These are phyloP conservation scores for Gastrodia elata DNA, from an alignment of 106 monocot genomes.

Conservation along the genomic window DNA sequence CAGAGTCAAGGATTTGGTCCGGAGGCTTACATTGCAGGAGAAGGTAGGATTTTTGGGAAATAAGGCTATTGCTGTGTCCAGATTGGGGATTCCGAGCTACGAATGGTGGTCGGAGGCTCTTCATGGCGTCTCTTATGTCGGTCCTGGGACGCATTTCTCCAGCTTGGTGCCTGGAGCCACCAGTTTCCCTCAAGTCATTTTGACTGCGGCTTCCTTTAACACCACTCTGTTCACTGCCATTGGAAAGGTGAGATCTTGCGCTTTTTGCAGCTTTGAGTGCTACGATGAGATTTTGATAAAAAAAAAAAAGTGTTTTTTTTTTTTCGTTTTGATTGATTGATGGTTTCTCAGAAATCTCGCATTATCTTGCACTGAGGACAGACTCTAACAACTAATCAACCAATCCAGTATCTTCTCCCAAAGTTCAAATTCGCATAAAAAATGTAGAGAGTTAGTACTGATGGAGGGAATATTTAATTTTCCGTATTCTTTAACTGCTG, in stretches of 20 bases:
- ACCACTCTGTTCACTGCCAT: constrained; percentile 51
- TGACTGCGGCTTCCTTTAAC: constrained; percentile 76
- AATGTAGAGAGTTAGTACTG: too few relatives aligned
- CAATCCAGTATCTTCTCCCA: too few relatives aligned
- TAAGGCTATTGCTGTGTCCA: constrained; percentile 30
- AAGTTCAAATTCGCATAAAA: too few relatives aligned
- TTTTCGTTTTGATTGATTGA: neutral
- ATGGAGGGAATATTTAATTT: neutral
- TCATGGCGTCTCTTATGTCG: constrained; percentile 68
- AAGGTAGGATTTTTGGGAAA: constrained; percentile 52
- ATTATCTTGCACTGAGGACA: neutral
- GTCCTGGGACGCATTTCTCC: constrained; percentile 54
- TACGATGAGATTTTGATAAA: neutral
- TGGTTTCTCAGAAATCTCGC: neutral
- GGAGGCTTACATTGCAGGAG: constrained; percentile 50
- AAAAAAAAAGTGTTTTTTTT: constrained; percentile 1
- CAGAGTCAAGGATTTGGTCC: constrained; percentile 37
- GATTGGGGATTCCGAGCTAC: constrained; percentile 63
- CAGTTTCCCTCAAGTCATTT: constrained; percentile 60
- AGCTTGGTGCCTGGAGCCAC: constrained; percentile 53
- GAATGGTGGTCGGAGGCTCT: constrained; percentile 88
- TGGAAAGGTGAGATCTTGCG: constrained; percentile 38
- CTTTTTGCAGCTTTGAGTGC: neutral
- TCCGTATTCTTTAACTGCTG: neutral
- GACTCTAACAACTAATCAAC: too few relatives aligned